Percentiles rank a stretch among this genome's conserved stretches.
phyloP scores from a whole-genome alignment of 768 basidiomycete species.

The Lentinula aciculospora region DNA sequence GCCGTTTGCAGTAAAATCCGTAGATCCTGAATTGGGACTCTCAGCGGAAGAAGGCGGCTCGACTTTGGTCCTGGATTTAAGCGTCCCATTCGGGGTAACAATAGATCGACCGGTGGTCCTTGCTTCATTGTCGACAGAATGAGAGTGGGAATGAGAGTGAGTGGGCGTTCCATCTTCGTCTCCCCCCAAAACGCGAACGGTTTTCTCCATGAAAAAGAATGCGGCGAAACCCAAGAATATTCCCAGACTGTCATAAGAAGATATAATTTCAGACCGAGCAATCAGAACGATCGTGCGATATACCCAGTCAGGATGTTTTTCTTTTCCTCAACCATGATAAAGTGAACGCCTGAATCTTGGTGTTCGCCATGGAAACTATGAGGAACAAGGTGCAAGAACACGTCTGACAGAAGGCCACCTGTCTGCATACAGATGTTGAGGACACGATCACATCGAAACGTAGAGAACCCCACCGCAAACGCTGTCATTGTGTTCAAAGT shows the following conservation, averaged over 20 bases:
- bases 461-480: conserved; percentile 60
- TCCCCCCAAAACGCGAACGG: conserved; percentile 72
- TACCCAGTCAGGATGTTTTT: conserved; percentile 88
- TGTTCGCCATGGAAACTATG: conserved; percentile 91
- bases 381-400: conserved; percentile 87
- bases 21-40: conserved; percentile 4
- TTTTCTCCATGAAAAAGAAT: conserved; percentile 94
- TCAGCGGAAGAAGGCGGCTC: conserved; percentile 20
- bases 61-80: conserved; percentile 25
- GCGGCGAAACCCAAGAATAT: conserved; percentile 85
- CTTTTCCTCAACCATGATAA: conserved; percentile 86
- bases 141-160: conserved; percentile 61
- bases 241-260: conserved; percentile 52
- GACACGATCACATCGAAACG: conserved; percentile 7
- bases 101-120: conserved; percentile 43
- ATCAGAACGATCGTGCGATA: conserved; percentile 1
- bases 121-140: conserved; percentile 31
- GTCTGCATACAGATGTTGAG: conserved; percentile 41
- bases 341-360: conserved; percentile 63
- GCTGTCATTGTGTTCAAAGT: conserved; percentile 94
- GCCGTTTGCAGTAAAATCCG: conserved; percentile 30
- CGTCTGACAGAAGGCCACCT: conserved; percentile 88
- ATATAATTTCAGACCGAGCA: neutral
- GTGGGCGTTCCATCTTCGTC: conserved; percentile 44
- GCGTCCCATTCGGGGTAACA: conserved; percentile 35